Evolutionary conservation across 805 yeast species (phyloP).

Genomic region (Wickerhamomyces strasburgensis): DNA sequence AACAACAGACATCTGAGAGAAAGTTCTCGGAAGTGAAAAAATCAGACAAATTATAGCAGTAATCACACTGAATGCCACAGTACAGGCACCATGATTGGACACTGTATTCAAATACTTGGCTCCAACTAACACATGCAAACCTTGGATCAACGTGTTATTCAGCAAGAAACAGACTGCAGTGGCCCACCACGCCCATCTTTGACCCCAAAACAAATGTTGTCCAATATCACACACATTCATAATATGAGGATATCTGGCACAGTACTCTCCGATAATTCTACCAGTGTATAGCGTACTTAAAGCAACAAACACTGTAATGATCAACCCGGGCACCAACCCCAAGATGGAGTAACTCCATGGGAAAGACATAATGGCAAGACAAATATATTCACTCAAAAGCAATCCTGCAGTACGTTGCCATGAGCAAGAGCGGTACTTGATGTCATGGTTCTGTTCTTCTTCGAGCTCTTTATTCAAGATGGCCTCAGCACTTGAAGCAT

Average conservation of each 20-base stretch:
- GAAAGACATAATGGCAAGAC: slow-evolving; percentile 60
- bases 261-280: slow-evolving; percentile 47
- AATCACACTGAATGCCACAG: slow-evolving; percentile 48
- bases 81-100: slow-evolving; percentile 43
- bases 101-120: slow-evolving; percentile 56
- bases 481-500: slow-evolving; percentile 16
- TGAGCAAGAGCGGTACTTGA: slow-evolving; percentile 47
- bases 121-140: slow-evolving; percentile 55
- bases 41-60: slow-evolving; percentile 44
- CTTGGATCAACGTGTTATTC: slow-evolving; percentile 54
- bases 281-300: slow-evolving; percentile 52
- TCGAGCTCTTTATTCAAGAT: slow-evolving; percentile 16
- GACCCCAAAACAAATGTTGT: slow-evolving; percentile 48
- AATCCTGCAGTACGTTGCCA: slow-evolving; percentile 60
- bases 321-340: slow-evolving; percentile 55
- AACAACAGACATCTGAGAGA: slow-evolving; percentile 44
- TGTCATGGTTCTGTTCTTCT: slow-evolving; percentile 25
- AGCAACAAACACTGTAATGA: slow-evolving; percentile 48
- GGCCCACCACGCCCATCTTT: slow-evolving; percentile 48
- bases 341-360: slow-evolving; percentile 61
- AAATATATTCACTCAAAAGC: slow-evolving; percentile 54
- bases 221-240: slow-evolving; percentile 57
- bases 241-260: slow-evolving; percentile 47
- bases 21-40: slow-evolving; percentile 52
- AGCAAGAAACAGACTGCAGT: slow-evolving; percentile 50